phyloP scores from a whole-genome alignment of 768 basidiomycete genomes.

The Suillus bovinus region DNA sequence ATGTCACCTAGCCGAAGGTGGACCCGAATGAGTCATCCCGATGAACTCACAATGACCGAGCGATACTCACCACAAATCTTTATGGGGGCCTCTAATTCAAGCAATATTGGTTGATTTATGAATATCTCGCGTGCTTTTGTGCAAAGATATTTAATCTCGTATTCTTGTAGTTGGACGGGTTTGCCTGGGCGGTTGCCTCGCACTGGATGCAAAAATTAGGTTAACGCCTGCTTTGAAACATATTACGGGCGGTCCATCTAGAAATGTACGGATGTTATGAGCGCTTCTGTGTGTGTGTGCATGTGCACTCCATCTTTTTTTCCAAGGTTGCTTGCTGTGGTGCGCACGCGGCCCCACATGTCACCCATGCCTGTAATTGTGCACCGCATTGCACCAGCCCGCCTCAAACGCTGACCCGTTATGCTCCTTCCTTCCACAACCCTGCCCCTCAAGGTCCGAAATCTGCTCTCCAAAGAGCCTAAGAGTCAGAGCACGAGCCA shows the following conservation, averaged over 20 bases:
- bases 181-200: conserved; percentile 98
- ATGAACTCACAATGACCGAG: conserved; percentile 20
- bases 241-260: conserved; percentile 2
- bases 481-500: conserved; percentile 31
- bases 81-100: conserved; percentile 98
- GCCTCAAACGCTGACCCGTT: neutral
- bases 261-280: conserved; percentile 5
- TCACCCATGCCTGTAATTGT: conserved; percentile 2
- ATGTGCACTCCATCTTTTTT: conserved; percentile 13
- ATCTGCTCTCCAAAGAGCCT: conserved; percentile 7
- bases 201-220: conserved; percentile 51
- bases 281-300: neutral
- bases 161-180: conserved; percentile 96
- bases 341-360: conserved; percentile 8
- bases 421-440: neutral
- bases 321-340: conserved; percentile 7
- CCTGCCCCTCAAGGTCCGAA: neutral
- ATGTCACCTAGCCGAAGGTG: conserved; percentile 75
- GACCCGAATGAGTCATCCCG: conserved; percentile 24
- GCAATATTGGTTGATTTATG: conserved; percentile 96
- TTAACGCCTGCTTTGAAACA: conserved; percentile 4
- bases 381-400: conserved; percentile 1
- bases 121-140: conserved; percentile 99
- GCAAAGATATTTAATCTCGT: conserved; percentile 99
- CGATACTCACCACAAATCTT: conserved; percentile 92